Percentiles rank a stretch among this genome's conserved stretches.
phyloP scores from a whole-genome alignment of 1,284 basidiomycete genomes.

The Sporisorium scitamineum region DNA sequence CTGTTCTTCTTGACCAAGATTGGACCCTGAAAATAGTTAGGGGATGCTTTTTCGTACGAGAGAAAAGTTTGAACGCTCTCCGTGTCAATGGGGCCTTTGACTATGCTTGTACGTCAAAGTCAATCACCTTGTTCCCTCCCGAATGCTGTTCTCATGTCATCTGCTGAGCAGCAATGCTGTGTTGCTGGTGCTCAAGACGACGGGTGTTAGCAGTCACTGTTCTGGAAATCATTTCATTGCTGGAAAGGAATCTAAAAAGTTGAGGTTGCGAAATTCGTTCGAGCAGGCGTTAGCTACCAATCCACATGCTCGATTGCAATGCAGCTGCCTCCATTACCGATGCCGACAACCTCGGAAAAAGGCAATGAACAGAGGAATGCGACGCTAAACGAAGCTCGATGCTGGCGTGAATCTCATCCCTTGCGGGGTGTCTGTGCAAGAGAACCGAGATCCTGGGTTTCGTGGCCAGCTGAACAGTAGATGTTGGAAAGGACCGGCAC shows the following conservation, averaged over 20 bases:
- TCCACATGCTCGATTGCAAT: background rate
- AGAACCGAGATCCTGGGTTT: background rate
- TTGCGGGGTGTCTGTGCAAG: background rate
- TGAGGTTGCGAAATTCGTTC: background rate
- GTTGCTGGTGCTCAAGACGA: too few species aligned
- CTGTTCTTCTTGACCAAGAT: background rate
- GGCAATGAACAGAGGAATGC: background rate
- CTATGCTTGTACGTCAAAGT: too few species aligned
- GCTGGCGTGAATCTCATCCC: background rate
- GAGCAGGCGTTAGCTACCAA: too few species aligned
- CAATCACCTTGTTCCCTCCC: too few species aligned
- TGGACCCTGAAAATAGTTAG: background rate
- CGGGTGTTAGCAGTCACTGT: too few species aligned
- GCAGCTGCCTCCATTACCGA: background rate
- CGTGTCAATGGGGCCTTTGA: too few species aligned
- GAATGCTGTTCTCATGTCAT: too few species aligned
- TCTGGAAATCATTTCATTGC: too few species aligned
- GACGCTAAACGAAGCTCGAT: background rate
- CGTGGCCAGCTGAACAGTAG: slow-evolving; percentile 2
- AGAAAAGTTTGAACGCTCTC: background rate
- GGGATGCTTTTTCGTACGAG: background rate
- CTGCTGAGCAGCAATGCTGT: too few species aligned
- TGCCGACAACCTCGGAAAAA: background rate
- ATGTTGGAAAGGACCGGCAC: background rate
- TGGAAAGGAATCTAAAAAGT: background rate